Evolutionary conservation across 2,329 filamentous ascomycete species (phyloP).

Genomic region (Ophiostoma himal-ulmi): DNA sequence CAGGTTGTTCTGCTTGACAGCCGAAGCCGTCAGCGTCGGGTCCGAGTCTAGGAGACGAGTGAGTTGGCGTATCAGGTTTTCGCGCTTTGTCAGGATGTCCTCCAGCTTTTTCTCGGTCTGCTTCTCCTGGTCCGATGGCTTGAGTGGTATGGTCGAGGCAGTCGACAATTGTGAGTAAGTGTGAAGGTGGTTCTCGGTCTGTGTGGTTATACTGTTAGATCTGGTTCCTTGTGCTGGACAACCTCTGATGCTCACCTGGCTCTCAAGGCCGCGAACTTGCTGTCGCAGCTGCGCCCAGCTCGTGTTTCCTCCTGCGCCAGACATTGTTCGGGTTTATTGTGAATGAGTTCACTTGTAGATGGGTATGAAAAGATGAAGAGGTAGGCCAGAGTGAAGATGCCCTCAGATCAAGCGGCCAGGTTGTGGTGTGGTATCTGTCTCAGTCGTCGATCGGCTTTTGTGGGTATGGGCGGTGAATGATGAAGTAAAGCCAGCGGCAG

Average conservation of each 20-base stretch:
- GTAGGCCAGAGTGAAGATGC: not conserved
- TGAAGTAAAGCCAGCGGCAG: not conserved
- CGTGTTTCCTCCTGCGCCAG: conserved; percentile 33
- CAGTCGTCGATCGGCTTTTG: not conserved
- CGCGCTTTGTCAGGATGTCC: conserved; percentile 79
- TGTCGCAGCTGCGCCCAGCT: conserved; percentile 94
- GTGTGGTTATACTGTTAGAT: not conserved
- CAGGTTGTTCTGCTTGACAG: conserved; percentile 95
- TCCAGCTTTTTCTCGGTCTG: conserved; percentile 74
- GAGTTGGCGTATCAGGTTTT: conserved; percentile 74
- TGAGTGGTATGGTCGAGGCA: conserved; percentile 68
- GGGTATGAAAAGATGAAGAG: not conserved
- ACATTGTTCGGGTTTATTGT: conserved; percentile 19
- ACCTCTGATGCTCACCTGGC: conserved; percentile 57
- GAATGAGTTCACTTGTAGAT: not conserved
- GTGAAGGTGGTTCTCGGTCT: conserved; percentile 82
- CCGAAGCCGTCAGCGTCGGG: conserved; percentile 76
- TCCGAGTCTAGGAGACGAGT: conserved; percentile 88
- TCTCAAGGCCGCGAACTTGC: conserved; percentile 81
- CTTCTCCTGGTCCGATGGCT: conserved; percentile 78
- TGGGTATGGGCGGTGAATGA: not conserved
- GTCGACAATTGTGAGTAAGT: conserved; percentile 88
- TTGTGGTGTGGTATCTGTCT: not conserved
- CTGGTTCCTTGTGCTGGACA: not conserved
- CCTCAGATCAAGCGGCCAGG: not conserved